Percentiles rank a stretch among this genome's conserved stretches.
Evolutionary conservation across 2,329 filamentous ascomycete species (phyloP).

Genomic region (Orbilia quercus): DNA sequence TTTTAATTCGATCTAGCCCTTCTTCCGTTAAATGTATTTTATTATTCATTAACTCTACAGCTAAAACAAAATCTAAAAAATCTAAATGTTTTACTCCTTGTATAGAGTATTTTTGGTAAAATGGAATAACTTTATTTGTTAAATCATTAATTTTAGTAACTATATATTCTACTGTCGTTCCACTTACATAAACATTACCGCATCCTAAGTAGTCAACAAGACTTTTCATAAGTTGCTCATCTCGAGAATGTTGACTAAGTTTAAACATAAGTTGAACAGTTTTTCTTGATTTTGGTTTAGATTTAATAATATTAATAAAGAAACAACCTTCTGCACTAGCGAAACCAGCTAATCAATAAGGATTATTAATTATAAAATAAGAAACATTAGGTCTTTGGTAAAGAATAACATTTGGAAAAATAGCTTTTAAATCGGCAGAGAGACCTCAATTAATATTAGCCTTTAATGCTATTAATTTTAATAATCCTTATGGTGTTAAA

Average conservation of each 20-base stretch:
- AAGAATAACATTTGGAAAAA: slow-evolving; percentile 17
- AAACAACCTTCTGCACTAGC: slow-evolving; percentile 19
- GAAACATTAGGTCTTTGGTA: slow-evolving; percentile 4
- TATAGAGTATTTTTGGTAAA: slow-evolving; percentile 18
- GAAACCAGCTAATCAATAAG: slow-evolving; percentile 34
- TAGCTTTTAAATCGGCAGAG: slow-evolving; percentile 9
- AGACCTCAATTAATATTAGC: slow-evolving; percentile 17
- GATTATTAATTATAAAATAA: slow-evolving; percentile 32
- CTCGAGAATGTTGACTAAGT: slow-evolving; percentile 31
- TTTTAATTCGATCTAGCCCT: slow-evolving; percentile 15
- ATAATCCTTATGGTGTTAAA: slow-evolving; percentile 20
- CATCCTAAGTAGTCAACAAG: slow-evolving; percentile 15
- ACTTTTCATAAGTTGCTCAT: slow-evolving; percentile 27
- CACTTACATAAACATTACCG: slow-evolving; percentile 9
- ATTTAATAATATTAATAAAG: slow-evolving; percentile 30
- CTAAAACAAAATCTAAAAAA: slow-evolving; percentile 18
- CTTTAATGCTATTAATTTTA: slow-evolving; percentile 12
- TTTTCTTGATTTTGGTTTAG: slow-evolving; percentile 3
- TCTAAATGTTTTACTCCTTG: slow-evolving; percentile 18
- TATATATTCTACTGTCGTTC: slow-evolving; percentile 3
- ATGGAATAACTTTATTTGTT: slow-evolving; percentile 23
- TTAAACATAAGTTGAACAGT: slow-evolving; percentile 34
- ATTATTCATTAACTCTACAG: slow-evolving; percentile 18
- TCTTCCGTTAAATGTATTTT: slow-evolving; percentile 32
- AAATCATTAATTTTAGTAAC: slow-evolving; percentile 26